Base-by-base conservation (phyloP, 176 grass and related monocot genomes). In the Cocos nucifera region DNA sequence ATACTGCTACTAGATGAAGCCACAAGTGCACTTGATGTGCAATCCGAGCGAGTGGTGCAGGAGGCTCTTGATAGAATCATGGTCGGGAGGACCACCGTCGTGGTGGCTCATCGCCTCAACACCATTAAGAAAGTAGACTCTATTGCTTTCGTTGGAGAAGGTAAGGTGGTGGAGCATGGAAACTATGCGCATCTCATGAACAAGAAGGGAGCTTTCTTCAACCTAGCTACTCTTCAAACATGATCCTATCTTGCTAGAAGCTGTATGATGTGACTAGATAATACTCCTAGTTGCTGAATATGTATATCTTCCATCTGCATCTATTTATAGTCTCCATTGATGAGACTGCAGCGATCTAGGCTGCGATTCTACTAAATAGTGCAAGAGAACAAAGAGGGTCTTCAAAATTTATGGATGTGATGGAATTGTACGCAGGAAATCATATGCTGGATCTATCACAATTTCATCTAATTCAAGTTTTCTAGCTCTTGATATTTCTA, bases 1-100 rank as follows among this genome's bases (percentile, higher is more conserved):
- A 91, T 97, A 72, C 81, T 97, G 58, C 81, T 97, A 72, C 87
- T 97, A 57, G 93, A 98, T 32, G 93, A 98, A 69, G 93, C 93
- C 56, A 98, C 93, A 54, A 98, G 93, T 16, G 93, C 93, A n/a
- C 77, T 98, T 19, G 93, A 98, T 69, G 93, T 83, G 55, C 78
- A 92, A 66, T 98, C 93, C n/a, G 93, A 97, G 71, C 84, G 84
- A 82, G 84, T 85, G 58, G 93, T 97, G 73, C 87, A 97, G 76
- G 87, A 97, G 69, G 93, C 93, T 17, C 84, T 98, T 56, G 87
- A 98, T 58, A 76, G 84, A 26, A 88, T 98, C 79, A 98, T 98
- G 93, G 72, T 82, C 72, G 81, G 84, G 68, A 84, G 93, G 77
- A 98, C 87, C 3, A 98, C 93, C 29, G 73, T 97, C 6, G 84